Evolutionary conservation across 2,329 filamentous ascomycete genomes (phyloP), one percentile per base, ranked within the genome.

Genomic region (Ophiocordyceps camponoti-rufipedis): DNA sequence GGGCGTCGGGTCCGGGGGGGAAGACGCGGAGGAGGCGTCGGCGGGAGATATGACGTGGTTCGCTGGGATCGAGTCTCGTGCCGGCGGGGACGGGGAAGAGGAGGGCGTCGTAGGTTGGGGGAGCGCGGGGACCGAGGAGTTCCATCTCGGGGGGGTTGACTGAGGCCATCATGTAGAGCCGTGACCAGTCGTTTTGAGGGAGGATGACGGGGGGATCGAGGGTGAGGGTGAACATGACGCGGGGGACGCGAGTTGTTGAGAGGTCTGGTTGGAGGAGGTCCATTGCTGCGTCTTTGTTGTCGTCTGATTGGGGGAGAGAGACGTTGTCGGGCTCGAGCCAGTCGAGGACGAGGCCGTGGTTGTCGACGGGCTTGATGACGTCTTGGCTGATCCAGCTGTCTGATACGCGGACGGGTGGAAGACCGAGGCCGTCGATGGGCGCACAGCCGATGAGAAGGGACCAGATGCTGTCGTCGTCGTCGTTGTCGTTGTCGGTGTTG

Each of bases 201-300:
- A 91, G 68, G 12, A 81, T 70, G 10, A 93, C 63, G 0, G 85
- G 82, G 2, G 85, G 85, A 46, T 85, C 75, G 45, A 91, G 79
- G 11, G 73, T 75, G 2, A 82, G 83, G 41, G 80, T 74, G 58
- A 91, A 91, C 51, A 80, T 75, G 48, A 85, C 77, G 45, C 85
- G 76, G 4, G 82, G 81, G 5, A 82, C 67, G 49, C 76, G 76
- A 1, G 68, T 65, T 2, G 59, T 65, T 16, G 66, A 58, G 41
- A 61, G 56, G 49, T 63, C 52, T 48, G 65, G 58, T n/a, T 70
- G 66, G 32, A 78, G 64, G 44, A 74, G 60, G 41, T 72, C 68
- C 61, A 79, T 74, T 10, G 55, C 58, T 8, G 69, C 65, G 47
- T 75, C 64, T 54, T 64, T 70, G 49, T 62, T 65, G 48, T 69